These are phyloP conservation scores for Boletus reticulatus DNA, from an alignment of 768 basidiomycete genomes.

Conservation along the genomic window DNA sequence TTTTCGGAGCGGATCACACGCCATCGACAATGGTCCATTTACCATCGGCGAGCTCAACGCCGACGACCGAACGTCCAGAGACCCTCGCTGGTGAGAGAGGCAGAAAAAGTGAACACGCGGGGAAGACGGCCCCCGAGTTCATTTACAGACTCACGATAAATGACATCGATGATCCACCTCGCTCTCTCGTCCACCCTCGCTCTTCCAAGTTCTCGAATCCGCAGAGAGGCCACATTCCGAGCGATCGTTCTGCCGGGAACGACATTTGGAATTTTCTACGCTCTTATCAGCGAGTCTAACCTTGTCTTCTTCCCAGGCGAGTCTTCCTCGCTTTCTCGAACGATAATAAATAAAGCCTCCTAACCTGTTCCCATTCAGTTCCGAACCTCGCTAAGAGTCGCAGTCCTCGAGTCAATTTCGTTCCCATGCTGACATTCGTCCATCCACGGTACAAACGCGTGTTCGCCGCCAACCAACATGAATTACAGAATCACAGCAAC, in stretches of 20 bases:
- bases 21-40: not conserved
- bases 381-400: constrained; percentile 11
- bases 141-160: not conserved
- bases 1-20: constrained; percentile 19
- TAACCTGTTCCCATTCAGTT: constrained; percentile 3
- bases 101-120: not conserved
- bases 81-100: not conserved
- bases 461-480: constrained; percentile 15
- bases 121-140: not conserved
- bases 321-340: constrained; percentile 14
- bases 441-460: constrained; percentile 20
- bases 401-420: not conserved
- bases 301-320: not conserved
- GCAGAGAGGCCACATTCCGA: not conserved
- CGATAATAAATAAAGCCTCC: not conserved
- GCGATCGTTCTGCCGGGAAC: constrained; percentile 6
- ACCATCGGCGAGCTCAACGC: not conserved
- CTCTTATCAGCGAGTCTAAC: constrained; percentile 12
- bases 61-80: not conserved
- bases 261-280: constrained; percentile 14
- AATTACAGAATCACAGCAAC: constrained; percentile 19
- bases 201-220: not conserved
- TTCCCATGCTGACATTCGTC: not conserved
- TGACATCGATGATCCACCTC: not conserved
- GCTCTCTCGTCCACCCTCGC: not conserved